Conservation (phyloP, 495 filamentous ascomycete species). For the Saxispiralis lemnorum region DNA sequence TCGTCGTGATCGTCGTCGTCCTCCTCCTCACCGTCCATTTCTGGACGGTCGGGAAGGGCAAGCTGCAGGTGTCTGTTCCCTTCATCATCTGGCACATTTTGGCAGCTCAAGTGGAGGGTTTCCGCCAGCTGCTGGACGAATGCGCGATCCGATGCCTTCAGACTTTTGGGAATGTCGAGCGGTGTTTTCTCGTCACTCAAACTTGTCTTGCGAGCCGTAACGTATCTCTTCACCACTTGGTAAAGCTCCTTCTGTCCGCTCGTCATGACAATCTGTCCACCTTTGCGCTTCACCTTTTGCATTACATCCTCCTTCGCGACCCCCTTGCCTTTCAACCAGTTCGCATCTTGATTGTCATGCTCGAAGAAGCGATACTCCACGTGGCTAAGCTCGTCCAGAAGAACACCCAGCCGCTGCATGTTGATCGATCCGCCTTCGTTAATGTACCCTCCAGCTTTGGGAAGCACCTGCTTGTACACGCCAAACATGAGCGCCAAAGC, state of each 20-base stretch:
- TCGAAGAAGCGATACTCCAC: conserved; percentile 88
- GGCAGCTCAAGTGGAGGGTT: conserved; percentile 64
- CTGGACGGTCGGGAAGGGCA: conserved; percentile 41
- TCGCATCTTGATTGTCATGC: conserved; percentile 66
- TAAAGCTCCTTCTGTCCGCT: conserved; percentile 64
- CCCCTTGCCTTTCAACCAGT: conserved; percentile 80
- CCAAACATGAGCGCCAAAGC: conserved; percentile 92
- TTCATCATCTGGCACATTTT: conserved; percentile 57
- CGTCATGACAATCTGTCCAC: conserved; percentile 57
- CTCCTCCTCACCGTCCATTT: conserved; percentile 37
- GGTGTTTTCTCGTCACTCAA: conserved; percentile 27
- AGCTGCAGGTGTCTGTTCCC: conserved; percentile 67
- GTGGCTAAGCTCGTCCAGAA: conserved; percentile 66
- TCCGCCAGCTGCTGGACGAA: conserved; percentile 82
- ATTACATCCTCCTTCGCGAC: conserved; percentile 42
- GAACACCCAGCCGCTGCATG: conserved; percentile 52
- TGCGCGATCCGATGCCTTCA: conserved; percentile 74
- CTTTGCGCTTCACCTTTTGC: conserved; percentile 39
- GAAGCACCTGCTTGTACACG: conserved; percentile 80
- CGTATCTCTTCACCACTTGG: conserved; percentile 63
- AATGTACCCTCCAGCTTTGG: conserved; percentile 82
- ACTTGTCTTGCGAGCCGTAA: conserved; percentile 37
- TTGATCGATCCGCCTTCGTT: conserved; percentile 90
- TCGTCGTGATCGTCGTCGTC: conserved; percentile 64
- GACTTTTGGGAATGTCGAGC: conserved; percentile 53